These are phyloP conservation scores for Gaeumannomyces tritici DNA, from an alignment of 2,329 filamentous ascomycete genomes.

Conservation along the genomic window DNA sequence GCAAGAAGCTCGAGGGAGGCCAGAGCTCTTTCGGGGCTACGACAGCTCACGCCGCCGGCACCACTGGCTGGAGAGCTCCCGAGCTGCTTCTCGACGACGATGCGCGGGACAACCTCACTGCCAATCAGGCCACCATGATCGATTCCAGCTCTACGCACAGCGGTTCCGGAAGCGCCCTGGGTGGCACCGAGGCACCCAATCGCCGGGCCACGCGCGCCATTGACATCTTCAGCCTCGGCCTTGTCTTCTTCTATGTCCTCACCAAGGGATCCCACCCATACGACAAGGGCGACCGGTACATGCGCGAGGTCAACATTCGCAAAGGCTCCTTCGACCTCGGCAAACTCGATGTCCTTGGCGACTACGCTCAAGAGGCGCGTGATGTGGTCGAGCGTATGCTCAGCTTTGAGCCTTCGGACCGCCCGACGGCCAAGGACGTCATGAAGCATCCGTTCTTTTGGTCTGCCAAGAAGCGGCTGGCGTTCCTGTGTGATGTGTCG, in stretches of 20 bases:
- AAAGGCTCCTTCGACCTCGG: constrained; percentile 71
- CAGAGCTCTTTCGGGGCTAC: constrained; percentile 93
- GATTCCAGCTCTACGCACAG: constrained; percentile 49
- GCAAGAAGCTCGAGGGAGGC: constrained; percentile 91
- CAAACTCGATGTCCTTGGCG: constrained; percentile 65
- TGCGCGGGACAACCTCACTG: constrained; percentile 30
- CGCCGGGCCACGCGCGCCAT: constrained; percentile 90
- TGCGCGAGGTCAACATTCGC: constrained; percentile 95
- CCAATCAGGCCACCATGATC: constrained; percentile 18
- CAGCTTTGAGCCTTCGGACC: constrained; percentile 37
- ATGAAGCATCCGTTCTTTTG: constrained; percentile 97
- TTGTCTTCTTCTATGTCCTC: constrained; percentile 98
- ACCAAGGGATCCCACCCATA: constrained; percentile 89
- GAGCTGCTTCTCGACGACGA: constrained; percentile 82
- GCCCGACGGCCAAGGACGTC: constrained; percentile 68
- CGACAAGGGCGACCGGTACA: constrained; percentile 87
- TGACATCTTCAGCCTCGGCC: constrained; percentile 92
- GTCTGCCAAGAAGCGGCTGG: constrained; percentile 76
- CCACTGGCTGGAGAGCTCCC: constrained; percentile 91
- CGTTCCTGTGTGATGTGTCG: constrained; percentile 91
- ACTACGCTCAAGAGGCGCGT: constrained; percentile 78
- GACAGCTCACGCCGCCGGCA: constrained; percentile 86
- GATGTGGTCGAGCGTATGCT: constrained; percentile 81
- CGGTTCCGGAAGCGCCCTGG: constrained; percentile 34
- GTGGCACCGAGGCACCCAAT: constrained; percentile 41